Evolutionary conservation across 257 asterid species (phyloP).

Genomic region (Solanum sitiens): DNA sequence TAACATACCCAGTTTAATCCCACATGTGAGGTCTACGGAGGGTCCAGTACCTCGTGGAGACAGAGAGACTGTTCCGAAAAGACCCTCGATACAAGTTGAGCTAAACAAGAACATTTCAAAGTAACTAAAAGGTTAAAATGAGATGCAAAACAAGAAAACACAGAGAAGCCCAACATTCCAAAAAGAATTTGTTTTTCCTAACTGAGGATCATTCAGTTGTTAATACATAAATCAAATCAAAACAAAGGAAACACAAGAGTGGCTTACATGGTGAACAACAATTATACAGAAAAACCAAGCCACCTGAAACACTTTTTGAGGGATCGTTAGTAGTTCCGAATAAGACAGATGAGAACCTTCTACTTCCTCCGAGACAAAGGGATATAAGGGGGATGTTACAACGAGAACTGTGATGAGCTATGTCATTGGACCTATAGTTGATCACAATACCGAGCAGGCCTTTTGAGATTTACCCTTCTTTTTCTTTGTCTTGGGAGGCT

Average conservation of each 20-base stretch:
- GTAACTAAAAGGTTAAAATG: background rate
- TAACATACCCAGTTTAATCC: too few relatives aligned
- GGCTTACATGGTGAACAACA: background rate
- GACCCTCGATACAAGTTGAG: background rate
- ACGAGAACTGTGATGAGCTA: background rate
- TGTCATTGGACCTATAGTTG: constrained; percentile 7
- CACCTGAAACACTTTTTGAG: constrained; percentile 17
- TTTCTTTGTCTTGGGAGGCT: constrained; percentile 20
- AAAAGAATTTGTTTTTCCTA: background rate
- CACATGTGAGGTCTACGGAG: background rate
- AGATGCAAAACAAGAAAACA: background rate
- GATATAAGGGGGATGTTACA: background rate
- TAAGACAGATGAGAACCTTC: background rate
- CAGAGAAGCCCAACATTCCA: background rate
- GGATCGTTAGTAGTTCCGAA: background rate
- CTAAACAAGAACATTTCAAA: background rate
- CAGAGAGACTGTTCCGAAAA: background rate
- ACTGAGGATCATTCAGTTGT: background rate
- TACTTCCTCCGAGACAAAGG: background rate
- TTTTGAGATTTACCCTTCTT: constrained; percentile 14
- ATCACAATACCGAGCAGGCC: constrained; percentile 18
- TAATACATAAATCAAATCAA: background rate
- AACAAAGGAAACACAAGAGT: background rate
- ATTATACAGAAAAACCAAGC: constrained; percentile 12
- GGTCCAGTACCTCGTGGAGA: background rate